These are phyloP conservation scores for Metschnikowia colocasiae DNA, from an alignment of 805 yeast species.

Conservation along the genomic window DNA sequence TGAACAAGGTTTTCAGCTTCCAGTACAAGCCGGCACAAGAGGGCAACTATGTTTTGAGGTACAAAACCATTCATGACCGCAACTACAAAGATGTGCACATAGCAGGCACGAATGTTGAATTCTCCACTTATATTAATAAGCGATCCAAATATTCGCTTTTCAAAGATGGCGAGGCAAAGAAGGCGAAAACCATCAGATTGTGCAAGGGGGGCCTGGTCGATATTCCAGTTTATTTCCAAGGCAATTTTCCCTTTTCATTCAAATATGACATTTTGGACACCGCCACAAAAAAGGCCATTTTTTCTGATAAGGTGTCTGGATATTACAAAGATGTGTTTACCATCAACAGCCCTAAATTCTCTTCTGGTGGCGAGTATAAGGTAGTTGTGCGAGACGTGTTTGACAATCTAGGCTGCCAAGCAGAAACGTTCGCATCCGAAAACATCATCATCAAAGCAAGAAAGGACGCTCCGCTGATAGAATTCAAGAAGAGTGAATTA, in stretches of 20 bases:
- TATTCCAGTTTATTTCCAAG: slow-evolving; percentile 62
- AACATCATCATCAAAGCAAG: slow-evolving; percentile 61
- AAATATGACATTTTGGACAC: slow-evolving; percentile 63
- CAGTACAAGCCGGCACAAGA: slow-evolving; percentile 74
- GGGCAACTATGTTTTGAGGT: slow-evolving; percentile 76
- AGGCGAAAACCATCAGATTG: slow-evolving; percentile 21
- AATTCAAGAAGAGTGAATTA: slow-evolving; percentile 26
- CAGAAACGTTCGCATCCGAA: slow-evolving; percentile 62
- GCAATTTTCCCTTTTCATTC: slow-evolving; percentile 75
- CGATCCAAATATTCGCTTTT: slow-evolving; percentile 47
- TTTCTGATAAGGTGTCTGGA: slow-evolving; percentile 31
- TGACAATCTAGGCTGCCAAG: slow-evolving; percentile 78
- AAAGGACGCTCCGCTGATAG: slow-evolving; percentile 56
- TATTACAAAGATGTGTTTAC: slow-evolving; percentile 25
- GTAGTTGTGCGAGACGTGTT: slow-evolving; percentile 59
- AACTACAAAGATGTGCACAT: slow-evolving; percentile 32
- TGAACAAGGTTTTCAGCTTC: slow-evolving; percentile 30
- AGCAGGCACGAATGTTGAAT: slow-evolving; percentile 41
- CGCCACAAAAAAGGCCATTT: slow-evolving; percentile 19
- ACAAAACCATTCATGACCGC: slow-evolving; percentile 57
- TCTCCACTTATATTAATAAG: slow-evolving; percentile 67
- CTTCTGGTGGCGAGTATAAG: slow-evolving; percentile 69
- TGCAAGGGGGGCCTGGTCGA: slow-evolving; percentile 29
- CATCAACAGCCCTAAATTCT: slow-evolving; percentile 54
- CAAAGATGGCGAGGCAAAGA: slow-evolving; percentile 12